These are phyloP conservation scores for Collybiopsis luxurians DNA, from an alignment of 768 basidiomycete species.

Conservation along the genomic window DNA sequence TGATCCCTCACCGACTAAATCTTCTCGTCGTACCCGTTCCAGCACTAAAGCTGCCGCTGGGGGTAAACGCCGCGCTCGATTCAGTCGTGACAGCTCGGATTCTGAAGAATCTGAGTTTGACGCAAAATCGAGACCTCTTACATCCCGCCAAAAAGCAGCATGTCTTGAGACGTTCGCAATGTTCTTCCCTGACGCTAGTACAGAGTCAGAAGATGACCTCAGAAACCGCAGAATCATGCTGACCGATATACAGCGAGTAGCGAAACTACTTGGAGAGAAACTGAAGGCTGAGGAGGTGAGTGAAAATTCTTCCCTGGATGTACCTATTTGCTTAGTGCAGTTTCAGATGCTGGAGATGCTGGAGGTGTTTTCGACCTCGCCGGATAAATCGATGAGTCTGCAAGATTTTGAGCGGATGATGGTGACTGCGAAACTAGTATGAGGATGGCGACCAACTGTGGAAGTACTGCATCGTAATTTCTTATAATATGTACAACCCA, in stretches of 20 bases:
- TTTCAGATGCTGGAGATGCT: conserved; percentile 77
- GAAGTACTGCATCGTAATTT: too few relatives aligned
- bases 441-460: conserved; percentile 10
- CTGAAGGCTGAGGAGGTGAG: conserved; percentile 73
- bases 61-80: background rate
- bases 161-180: conserved; percentile 63
- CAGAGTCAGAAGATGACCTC: conserved; percentile 34
- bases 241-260: conserved; percentile 60
- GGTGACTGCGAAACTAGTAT: conserved; percentile 55
- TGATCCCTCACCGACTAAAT: conserved; percentile 13
- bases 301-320: conserved; percentile 5
- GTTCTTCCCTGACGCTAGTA: conserved; percentile 62
- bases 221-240: conserved; percentile 56
- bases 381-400: conserved; percentile 66
- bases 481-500: too few relatives aligned
- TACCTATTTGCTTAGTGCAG: background rate
- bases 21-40: background rate
- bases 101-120: background rate
- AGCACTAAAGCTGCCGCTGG: background rate
- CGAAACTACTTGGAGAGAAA: conserved; percentile 66
- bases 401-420: conserved; percentile 78
- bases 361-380: conserved; percentile 64
- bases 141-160: conserved; percentile 48
- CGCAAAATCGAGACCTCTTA: conserved; percentile 26
- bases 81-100: background rate